Evolutionary conservation across 2,329 filamentous ascomycete genomes (phyloP), one percentile per base, ranked within the genome.

Genomic region (Thelonectria rubi): DNA sequence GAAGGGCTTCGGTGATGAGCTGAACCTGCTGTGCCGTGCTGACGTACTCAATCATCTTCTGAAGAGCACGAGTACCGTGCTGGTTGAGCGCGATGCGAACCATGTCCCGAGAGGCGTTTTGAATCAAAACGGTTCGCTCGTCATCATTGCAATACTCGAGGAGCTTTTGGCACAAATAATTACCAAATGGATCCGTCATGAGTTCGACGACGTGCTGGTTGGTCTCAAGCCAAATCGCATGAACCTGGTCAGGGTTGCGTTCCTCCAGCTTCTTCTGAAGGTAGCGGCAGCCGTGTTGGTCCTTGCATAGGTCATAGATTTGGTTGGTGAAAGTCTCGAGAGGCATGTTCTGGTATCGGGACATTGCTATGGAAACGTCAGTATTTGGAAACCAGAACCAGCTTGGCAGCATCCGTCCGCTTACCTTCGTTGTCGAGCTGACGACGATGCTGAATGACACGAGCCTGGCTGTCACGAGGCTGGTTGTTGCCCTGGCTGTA

Each of bases 1-100:
- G 86, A 52, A 99, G 85, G 14, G 95, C 92, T 56, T 91, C 84
- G 67, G 97, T 97, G 76, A 99, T 95, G 68, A 92, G 90, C 69
- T 91, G 84, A 52, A 94, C 91, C 79, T 99, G 95, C 73, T 91
- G 88, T 3, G 88, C 85, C 24, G 92, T 96, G 54, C 90, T 91
- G 73, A 99, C 92, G 76, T 92, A 96, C 79, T 99, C 95, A 68
- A 99, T 99, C 95, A 99, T 99, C 85, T 98, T 99, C 81, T 99
- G 95, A 61, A 99, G 81, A 65, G 95, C 95, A 55, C 95, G 89
- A 61, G 95, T 99, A 69, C 95, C 95, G 76, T 99, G 95, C 80
- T 97, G 94, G 79, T 99, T 98, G 62, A 98, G 82, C 24, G 95
- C 95, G 73, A 99, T 97, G 71, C 90, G 90, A 21, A 97, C 93